A percentile compares a stretch with the other conserved stretches of the same genome.
Conservation (phyloP, 305 asterid genomes). For the Lippia alba region DNA sequence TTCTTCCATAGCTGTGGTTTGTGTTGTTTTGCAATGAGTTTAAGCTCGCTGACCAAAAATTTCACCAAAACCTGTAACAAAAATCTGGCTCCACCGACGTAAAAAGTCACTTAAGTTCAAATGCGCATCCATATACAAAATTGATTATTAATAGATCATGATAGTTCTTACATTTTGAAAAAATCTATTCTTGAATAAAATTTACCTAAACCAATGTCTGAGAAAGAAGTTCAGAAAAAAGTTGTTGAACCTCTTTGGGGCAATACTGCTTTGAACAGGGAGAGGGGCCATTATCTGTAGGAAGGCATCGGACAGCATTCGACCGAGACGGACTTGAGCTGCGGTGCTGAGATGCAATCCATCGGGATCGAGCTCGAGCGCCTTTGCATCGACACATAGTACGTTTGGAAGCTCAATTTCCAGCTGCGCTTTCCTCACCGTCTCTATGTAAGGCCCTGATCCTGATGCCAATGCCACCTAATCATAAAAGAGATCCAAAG, state of each 20-base stretch:
- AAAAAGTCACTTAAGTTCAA: too few species aligned
- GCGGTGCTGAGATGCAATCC: constrained; percentile 52
- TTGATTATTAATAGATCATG: neutral
- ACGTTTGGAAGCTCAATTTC: constrained; percentile 47
- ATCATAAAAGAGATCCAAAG: too few species aligned
- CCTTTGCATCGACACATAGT: constrained; percentile 58
- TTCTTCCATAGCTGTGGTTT: too few species aligned
- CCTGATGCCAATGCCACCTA: constrained; percentile 66
- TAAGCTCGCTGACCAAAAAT: too few species aligned
- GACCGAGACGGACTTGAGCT: constrained; percentile 58
- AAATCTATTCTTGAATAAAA: neutral
- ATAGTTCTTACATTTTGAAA: neutral
- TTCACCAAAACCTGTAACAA: too few species aligned
- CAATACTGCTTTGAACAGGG: constrained; percentile 43
- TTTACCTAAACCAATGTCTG: constrained; percentile 28
- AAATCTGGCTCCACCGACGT: too few species aligned
- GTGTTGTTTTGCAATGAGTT: too few species aligned
- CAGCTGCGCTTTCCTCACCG: constrained; percentile 54
- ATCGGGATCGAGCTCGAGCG: constrained; percentile 48
- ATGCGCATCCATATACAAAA: too few species aligned
- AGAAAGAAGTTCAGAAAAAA: constrained; percentile 32
- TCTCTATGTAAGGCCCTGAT: constrained; percentile 42
- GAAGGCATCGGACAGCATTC: constrained; percentile 56
- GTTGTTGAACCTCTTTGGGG: constrained; percentile 31
- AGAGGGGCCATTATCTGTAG: constrained; percentile 43